Evolutionary conservation across 2,329 filamentous ascomycete genomes (phyloP).

Genomic region (Microdochium nivale): DNA sequence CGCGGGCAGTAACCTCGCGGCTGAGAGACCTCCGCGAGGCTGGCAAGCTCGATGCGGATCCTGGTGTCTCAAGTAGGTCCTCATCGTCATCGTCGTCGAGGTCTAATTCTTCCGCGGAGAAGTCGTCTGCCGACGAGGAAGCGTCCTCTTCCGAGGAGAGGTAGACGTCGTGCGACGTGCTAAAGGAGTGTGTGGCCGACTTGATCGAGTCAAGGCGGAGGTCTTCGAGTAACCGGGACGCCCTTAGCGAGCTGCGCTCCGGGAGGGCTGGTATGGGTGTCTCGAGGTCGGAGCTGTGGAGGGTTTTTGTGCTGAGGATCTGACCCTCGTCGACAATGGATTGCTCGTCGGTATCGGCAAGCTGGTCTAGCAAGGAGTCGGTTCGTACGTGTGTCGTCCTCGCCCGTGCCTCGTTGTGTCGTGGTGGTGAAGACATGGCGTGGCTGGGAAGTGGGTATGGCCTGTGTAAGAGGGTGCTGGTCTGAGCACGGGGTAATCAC

Average conservation of each 20-base stretch:
- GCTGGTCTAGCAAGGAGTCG: slow-evolving; percentile 14
- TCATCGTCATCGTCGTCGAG: slow-evolving; percentile 28
- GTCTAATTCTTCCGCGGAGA: slow-evolving; percentile 45
- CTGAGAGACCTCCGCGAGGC: slow-evolving; percentile 17
- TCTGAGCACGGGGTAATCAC: too few relatives aligned
- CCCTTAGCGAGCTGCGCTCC: slow-evolving; percentile 38
- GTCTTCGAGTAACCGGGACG: slow-evolving; percentile 34
- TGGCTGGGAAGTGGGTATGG: too few relatives aligned
- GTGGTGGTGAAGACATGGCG: background rate
- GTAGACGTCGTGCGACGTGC: slow-evolving; percentile 49
- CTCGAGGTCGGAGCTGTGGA: background rate
- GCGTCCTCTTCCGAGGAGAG: slow-evolving; percentile 59
- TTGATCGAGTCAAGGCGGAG: slow-evolving; percentile 25
- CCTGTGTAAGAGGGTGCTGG: too few relatives aligned
- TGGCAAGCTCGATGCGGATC: slow-evolving; percentile 13
- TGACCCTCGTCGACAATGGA: slow-evolving; percentile 17
- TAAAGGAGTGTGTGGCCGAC: slow-evolving; percentile 21
- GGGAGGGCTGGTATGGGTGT: slow-evolving; percentile 33
- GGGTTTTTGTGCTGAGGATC: slow-evolving; percentile 12
- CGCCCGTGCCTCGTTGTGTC: background rate
- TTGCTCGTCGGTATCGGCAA: slow-evolving; percentile 16
- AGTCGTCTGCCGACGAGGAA: slow-evolving; percentile 52
- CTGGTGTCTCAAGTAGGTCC: slow-evolving; percentile 8
- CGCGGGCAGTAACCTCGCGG: slow-evolving; percentile 47
- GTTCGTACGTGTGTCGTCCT: slow-evolving; percentile 1